Conservation (phyloP, 2,329 filamentous ascomycete species). For the Emericellopsis cladophorae region DNA sequence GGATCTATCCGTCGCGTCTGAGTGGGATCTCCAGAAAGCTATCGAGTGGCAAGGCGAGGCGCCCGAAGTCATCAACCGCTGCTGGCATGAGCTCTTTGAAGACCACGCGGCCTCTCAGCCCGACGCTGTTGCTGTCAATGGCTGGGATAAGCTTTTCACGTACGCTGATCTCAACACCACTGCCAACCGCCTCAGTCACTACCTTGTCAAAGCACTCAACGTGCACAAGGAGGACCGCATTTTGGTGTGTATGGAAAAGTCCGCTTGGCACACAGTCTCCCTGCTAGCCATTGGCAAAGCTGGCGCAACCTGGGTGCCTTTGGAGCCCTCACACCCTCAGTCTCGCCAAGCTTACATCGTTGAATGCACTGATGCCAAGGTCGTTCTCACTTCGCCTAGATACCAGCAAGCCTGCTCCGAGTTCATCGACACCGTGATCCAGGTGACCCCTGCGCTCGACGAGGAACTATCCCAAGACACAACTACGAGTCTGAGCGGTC, state of each 20-base stretch:
- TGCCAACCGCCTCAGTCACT: neutral
- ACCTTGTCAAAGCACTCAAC: constrained; percentile 5
- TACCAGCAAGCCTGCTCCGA: neutral
- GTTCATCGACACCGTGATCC: neutral
- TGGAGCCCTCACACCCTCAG: constrained; percentile 3
- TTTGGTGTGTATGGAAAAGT: constrained; percentile 3
- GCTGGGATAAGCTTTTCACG: constrained; percentile 23
- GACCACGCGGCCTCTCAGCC: constrained; percentile 8
- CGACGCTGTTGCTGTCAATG: constrained; percentile 21
- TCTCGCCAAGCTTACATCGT: neutral
- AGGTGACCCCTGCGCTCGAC: constrained; percentile 10
- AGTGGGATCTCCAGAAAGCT: constrained; percentile 1
- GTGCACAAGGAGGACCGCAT: constrained; percentile 7
- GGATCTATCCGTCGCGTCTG: neutral
- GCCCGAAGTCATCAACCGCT: neutral
- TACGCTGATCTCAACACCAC: constrained; percentile 1
- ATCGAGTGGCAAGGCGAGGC: neutral
- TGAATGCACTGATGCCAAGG: neutral
- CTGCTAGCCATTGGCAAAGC: constrained; percentile 4
- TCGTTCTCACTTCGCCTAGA: constrained; percentile 1
- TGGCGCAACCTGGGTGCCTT: constrained; percentile 3
- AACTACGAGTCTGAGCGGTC: neutral
- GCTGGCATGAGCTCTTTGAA: constrained; percentile 1
- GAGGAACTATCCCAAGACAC: neutral
- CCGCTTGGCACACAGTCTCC: constrained; percentile 1